A percentile compares a stretch with the other conserved stretches of the same genome.
Evolutionary conservation across 805 yeast species (phyloP).

Genomic region (Yarrowia hollandica): DNA sequence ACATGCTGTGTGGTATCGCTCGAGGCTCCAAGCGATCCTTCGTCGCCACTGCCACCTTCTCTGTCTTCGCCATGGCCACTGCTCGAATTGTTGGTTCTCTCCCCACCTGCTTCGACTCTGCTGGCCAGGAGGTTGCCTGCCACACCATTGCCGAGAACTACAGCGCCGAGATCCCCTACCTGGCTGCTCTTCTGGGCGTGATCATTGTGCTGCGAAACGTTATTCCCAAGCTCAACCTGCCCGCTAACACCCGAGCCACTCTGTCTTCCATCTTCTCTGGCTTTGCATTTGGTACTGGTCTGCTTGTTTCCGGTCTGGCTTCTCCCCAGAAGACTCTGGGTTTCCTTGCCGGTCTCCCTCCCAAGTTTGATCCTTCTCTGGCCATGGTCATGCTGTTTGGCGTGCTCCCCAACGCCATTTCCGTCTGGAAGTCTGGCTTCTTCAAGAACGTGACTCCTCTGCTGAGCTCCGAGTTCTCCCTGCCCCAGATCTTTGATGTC

Average conservation of each 20-base stretch:
- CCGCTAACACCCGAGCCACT: constrained; percentile 8
- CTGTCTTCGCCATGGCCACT: constrained; percentile 41
- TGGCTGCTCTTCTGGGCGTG: constrained; percentile 27
- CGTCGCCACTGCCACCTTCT: constrained; percentile 48
- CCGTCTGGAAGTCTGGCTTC: constrained; percentile 34
- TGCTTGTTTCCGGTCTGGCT: constrained; percentile 51
- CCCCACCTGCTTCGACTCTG: constrained; percentile 29
- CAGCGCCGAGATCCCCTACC: constrained; percentile 30
- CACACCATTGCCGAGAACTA: constrained; percentile 29
- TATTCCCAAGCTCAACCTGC: constrained; percentile 25
- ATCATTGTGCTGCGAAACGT: constrained; percentile 30
- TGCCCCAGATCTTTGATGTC: constrained; percentile 38
- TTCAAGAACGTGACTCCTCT: constrained; percentile 8
- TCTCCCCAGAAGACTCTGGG: constrained; percentile 49
- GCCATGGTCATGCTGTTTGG: constrained; percentile 47
- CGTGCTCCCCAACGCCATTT: constrained; percentile 48
- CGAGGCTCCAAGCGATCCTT: constrained; percentile 49
- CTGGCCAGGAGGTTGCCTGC: constrained; percentile 29
- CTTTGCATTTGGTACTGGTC: constrained; percentile 49
- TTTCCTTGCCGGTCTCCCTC: constrained; percentile 44
- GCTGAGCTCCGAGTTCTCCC: constrained; percentile 27
- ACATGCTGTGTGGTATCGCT: constrained; percentile 54
- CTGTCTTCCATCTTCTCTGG: constrained; percentile 39
- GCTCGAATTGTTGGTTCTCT: constrained; percentile 32
- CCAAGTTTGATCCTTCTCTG: constrained; percentile 52